phyloP scores from a whole-genome alignment of 1,284 basidiomycete genomes.

The Thelephora terrestris region DNA sequence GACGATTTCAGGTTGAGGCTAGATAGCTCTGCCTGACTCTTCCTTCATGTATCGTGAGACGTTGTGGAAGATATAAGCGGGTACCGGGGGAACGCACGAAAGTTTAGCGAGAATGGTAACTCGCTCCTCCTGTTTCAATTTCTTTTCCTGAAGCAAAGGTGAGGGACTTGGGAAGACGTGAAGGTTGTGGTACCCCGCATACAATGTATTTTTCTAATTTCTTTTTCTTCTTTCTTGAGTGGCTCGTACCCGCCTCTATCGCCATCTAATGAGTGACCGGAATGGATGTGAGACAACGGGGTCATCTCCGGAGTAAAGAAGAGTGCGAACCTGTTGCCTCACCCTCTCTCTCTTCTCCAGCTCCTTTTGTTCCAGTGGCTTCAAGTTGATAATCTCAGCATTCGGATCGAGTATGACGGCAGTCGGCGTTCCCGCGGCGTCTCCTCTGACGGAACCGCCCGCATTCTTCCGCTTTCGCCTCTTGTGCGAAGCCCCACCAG shows the following conservation, averaged over 20 bases:
- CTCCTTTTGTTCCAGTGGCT: conserved; percentile 54
- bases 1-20: conserved; percentile 60
- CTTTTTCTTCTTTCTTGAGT: conserved; percentile 72
- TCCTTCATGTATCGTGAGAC: conserved; percentile 32
- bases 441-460: conserved; percentile 9
- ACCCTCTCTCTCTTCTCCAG: conserved; percentile 48
- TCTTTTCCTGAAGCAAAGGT: conserved; percentile 58
- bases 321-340: conserved; percentile 44
- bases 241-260: conserved; percentile 56
- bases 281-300: not conserved
- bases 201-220: conserved; percentile 81
- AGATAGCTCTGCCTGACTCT: conserved; percentile 61
- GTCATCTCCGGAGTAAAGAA: not conserved
- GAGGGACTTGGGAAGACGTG: not conserved
- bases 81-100: conserved; percentile 40
- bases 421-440: not conserved
- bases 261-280: conserved; percentile 23
- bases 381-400: conserved; percentile 45
- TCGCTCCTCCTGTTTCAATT: conserved; percentile 78
- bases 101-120: conserved; percentile 64
- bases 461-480: conserved; percentile 29
- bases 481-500: conserved; percentile 39
- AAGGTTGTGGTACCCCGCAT: conserved; percentile 13
- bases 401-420: conserved; percentile 37
- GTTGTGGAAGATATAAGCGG: conserved; percentile 9